Percentiles rank a stretch among this genome's conserved stretches.
Evolutionary conservation across 1,284 basidiomycete genomes (phyloP).

Genomic region (Cutaneotrichosporon dermatis): DNA sequence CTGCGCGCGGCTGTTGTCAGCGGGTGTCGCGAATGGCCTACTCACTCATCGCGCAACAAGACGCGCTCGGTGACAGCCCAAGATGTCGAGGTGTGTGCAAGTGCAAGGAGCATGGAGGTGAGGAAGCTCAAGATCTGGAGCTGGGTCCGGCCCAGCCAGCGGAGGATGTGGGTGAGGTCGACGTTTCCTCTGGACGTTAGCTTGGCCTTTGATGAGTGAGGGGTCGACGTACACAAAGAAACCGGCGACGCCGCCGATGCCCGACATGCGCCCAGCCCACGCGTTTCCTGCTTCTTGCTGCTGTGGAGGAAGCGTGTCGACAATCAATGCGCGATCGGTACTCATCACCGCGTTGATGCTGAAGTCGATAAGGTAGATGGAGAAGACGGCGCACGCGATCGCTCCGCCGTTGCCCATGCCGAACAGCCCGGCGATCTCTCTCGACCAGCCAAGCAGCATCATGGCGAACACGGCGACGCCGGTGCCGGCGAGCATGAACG

Average conservation of each 20-base stretch:
- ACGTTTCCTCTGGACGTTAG: conserved; percentile 58
- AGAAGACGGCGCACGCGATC: conserved; percentile 71
- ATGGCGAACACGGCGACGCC: conserved; percentile 66
- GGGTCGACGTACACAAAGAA: conserved; percentile 69
- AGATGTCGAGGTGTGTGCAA: conserved; percentile 56
- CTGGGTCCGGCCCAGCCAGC: conserved; percentile 66
- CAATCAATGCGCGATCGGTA: conserved; percentile 50
- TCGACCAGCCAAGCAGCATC: conserved; percentile 78
- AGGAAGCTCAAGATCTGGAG: conserved; percentile 63
- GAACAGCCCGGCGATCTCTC: conserved; percentile 64
- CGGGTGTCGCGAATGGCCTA: neutral
- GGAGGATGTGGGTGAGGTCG: conserved; percentile 61
- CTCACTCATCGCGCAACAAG: conserved; percentile 55
- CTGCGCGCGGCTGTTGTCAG: conserved; percentile 38
- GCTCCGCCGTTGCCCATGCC: conserved; percentile 40
- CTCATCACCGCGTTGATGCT: conserved; percentile 70
- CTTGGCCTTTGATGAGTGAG: too few species aligned
- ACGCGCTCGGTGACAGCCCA: conserved; percentile 72
- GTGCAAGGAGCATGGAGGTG: conserved; percentile 50
- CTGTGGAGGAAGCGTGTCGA: conserved; percentile 56
- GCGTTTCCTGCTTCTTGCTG: conserved; percentile 85
- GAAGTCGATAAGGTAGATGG: conserved; percentile 90
- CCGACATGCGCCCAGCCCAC: conserved; percentile 88
- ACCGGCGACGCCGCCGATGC: conserved; percentile 72
- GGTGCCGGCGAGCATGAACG: conserved; percentile 75